Conservation (phyloP, 768 basidiomycete genomes). For the Xerocomellus chrysenteron region DNA sequence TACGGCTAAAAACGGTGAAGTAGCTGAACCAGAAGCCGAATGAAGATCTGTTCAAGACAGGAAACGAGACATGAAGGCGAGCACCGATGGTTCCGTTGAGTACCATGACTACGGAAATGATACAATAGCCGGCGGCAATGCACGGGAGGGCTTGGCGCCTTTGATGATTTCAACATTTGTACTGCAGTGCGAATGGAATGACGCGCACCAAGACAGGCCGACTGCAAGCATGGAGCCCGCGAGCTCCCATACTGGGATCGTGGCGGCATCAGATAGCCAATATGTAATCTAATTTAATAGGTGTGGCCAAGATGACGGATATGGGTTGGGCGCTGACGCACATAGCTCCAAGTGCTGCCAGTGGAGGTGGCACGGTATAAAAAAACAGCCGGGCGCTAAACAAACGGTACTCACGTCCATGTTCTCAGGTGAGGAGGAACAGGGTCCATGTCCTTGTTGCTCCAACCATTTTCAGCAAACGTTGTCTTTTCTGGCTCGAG, state of each 20-base stretch:
- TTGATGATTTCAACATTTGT: background rate
- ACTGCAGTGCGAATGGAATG: background rate
- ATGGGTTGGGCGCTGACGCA: slow-evolving; percentile 52
- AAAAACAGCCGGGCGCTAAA: background rate
- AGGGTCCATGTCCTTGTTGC: slow-evolving; percentile 77
- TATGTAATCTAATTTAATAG: slow-evolving; percentile 19
- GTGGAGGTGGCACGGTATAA: background rate
- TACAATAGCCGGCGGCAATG: slow-evolving; percentile 68
- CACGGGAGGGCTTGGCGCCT: slow-evolving; percentile 68
- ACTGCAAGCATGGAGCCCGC: slow-evolving; percentile 76
- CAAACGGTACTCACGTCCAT: slow-evolving; percentile 45
- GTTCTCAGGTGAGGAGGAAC: slow-evolving; percentile 60
- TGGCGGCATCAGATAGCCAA: slow-evolving; percentile 29
- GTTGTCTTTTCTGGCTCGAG: slow-evolving; percentile 52
- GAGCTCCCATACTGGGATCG: slow-evolving; percentile 33
- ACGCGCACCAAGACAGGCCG: slow-evolving; percentile 64
- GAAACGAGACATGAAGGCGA: slow-evolving; percentile 71
- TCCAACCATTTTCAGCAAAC: slow-evolving; percentile 57
- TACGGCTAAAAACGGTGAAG: slow-evolving; percentile 78
- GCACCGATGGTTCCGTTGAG: slow-evolving; percentile 82
- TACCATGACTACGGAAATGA: slow-evolving; percentile 74
- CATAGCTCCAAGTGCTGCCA: slow-evolving; percentile 54
- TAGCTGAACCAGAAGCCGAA: slow-evolving; percentile 92
- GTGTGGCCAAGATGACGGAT: background rate
- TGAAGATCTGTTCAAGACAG: slow-evolving; percentile 76